phyloP scores from a whole-genome alignment of 257 asterid genomes.

The Przewalskia tangutica region DNA sequence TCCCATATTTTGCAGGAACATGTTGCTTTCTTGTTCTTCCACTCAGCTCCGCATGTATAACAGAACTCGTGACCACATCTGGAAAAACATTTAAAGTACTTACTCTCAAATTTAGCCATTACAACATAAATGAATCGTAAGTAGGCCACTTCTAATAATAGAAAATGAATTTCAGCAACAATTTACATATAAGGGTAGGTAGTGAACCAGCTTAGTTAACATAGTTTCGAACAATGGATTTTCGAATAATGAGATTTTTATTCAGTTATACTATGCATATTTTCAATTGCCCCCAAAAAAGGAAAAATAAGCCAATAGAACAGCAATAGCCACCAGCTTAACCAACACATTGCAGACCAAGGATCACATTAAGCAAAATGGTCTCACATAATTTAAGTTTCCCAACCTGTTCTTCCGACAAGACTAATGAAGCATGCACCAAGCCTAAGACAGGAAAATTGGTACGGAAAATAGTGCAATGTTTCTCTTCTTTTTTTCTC shows the following conservation, averaged over 20 bases:
- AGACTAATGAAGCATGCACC: neutral
- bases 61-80: constrained; percentile 81
- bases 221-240: neutral
- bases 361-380: too few species aligned
- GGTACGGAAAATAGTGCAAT: neutral
- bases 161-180: neutral
- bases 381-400: too few species aligned
- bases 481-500: neutral
- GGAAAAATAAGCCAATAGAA: too few species aligned
- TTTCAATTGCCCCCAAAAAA: too few species aligned
- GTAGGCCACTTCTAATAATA: neutral
- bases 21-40: constrained; percentile 50
- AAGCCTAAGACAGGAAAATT: neutral
- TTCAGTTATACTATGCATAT: too few species aligned
- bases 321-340: too few species aligned
- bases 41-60: constrained; percentile 70
- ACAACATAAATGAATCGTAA: neutral
- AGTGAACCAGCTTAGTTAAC: neutral
- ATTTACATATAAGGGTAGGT: neutral
- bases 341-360: too few species aligned
- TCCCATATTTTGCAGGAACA: constrained; percentile 70
- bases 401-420: neutral
- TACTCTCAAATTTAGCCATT: neutral
- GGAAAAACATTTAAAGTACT: constrained; percentile 2
- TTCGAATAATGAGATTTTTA: neutral